phyloP scores from a whole-genome alignment of 192 early-diverging fungal genomes.

The Ambispora gerdemannii region DNA sequence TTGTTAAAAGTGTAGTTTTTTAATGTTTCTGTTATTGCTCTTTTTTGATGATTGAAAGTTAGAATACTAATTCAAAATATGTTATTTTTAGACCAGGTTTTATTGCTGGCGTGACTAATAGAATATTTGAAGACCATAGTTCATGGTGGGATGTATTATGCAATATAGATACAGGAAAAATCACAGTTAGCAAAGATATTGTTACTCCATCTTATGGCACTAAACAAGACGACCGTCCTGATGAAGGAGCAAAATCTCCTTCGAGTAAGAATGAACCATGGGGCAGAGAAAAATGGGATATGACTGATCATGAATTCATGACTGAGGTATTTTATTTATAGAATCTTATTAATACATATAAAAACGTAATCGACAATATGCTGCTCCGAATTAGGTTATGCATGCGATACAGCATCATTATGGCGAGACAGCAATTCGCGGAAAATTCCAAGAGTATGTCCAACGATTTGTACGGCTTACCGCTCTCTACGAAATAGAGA shows the following conservation, averaged over 20 bases:
- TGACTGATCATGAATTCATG: slow-evolving; percentile 56
- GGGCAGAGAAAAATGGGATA: slow-evolving; percentile 41
- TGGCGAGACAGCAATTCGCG: slow-evolving; percentile 81
- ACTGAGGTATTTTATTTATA: slow-evolving; percentile 40
- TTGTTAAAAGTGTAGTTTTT: slow-evolving; percentile 67
- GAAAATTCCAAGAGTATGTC: slow-evolving; percentile 86
- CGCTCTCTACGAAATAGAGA: slow-evolving; percentile 72
- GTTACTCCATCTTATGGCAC: slow-evolving; percentile 21
- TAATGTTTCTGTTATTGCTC: slow-evolving; percentile 1
- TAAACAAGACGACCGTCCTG: slow-evolving; percentile 27
- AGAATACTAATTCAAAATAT: neutral
- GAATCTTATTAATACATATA: neutral
- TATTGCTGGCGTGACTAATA: slow-evolving; percentile 95
- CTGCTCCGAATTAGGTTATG: slow-evolving; percentile 51
- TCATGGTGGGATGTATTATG: slow-evolving; percentile 97
- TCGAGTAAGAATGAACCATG: slow-evolving; percentile 21
- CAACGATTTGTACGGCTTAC: slow-evolving; percentile 78
- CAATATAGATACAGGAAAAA: slow-evolving; percentile 90
- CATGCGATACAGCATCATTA: slow-evolving; percentile 79
- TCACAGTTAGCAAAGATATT: slow-evolving; percentile 82
- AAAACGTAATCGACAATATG: neutral
- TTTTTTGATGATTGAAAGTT: neutral
- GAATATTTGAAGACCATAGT: slow-evolving; percentile 89
- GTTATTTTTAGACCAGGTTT: slow-evolving; percentile 68
- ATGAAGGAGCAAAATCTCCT: slow-evolving; percentile 29